Percentiles rank a stretch among this genome's conserved stretches.
phyloP scores from a whole-genome alignment of 805 yeast genomes.

The Saturnispora saitoi region DNA sequence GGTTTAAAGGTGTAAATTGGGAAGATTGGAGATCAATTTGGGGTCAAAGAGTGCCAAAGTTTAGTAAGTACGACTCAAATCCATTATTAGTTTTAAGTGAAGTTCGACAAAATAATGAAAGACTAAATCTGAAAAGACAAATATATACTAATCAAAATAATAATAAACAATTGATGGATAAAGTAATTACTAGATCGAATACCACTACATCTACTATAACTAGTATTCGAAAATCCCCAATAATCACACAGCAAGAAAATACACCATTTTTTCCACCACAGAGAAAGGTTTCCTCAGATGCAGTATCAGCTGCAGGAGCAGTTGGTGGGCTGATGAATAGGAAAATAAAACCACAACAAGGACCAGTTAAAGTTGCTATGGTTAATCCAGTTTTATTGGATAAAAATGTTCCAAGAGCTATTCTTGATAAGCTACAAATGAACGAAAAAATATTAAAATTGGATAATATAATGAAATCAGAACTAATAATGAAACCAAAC shows the following conservation, averaged over 20 bases:
- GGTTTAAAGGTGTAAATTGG: constrained; percentile 68
- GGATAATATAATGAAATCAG: constrained; percentile 28
- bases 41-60: constrained; percentile 57
- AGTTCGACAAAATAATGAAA: constrained; percentile 11
- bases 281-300: constrained; percentile 23
- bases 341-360: not conserved
- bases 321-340: constrained; percentile 21
- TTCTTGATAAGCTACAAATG: constrained; percentile 23
- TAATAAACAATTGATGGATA: constrained; percentile 28
- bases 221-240: not conserved
- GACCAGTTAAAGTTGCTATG: constrained; percentile 21
- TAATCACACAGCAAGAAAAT: not conserved
- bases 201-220: not conserved
- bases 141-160: constrained; percentile 23
- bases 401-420: constrained; percentile 25
- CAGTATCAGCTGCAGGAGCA: constrained; percentile 30
- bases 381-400: constrained; percentile 28
- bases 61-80: constrained; percentile 52
- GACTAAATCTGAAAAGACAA: constrained; percentile 21
- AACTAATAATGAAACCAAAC: constrained; percentile 24
- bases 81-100: constrained; percentile 4
- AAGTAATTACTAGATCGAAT: constrained; percentile 22
- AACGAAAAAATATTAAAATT: constrained; percentile 28
- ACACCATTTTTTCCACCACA: constrained; percentile 20
- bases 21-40: constrained; percentile 55